Percentiles rank a stretch among this genome's conserved stretches.
Conservation (phyloP, 2,329 filamentous ascomycete genomes). For the Verticillium isaacii region DNA sequence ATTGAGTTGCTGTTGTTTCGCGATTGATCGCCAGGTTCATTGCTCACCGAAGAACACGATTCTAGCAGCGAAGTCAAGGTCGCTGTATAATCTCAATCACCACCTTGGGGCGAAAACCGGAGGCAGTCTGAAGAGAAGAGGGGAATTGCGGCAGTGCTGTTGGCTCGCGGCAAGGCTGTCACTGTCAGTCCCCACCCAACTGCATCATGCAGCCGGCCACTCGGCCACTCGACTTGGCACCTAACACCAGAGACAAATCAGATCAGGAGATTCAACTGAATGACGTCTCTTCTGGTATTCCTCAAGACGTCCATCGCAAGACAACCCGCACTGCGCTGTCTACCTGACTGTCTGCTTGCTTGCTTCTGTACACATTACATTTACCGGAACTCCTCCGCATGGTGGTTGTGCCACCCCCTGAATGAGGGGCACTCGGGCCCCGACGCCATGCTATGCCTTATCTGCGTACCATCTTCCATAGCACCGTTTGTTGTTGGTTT, state of each 20-base stretch:
- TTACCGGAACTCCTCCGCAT: background rate
- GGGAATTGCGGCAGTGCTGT: too few species aligned
- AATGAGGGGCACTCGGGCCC: background rate
- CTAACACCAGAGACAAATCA: too few species aligned
- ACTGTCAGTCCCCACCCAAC: too few species aligned
- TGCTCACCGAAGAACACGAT: too few species aligned
- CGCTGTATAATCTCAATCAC: too few species aligned
- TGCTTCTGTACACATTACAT: background rate
- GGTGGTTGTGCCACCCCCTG: background rate
- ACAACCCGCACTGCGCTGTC: background rate
- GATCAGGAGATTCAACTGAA: background rate
- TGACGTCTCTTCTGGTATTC: background rate
- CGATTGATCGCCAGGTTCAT: too few species aligned
- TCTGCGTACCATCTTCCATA: background rate
- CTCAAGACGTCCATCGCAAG: background rate
- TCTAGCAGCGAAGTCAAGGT: too few species aligned
- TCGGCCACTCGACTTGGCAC: background rate
- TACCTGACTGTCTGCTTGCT: background rate
- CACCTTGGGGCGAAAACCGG: too few species aligned
- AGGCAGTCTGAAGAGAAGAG: too few species aligned
- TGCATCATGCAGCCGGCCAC: too few species aligned
- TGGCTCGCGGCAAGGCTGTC: too few species aligned
- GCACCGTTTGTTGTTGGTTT: background rate
- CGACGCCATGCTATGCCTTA: slow-evolving; percentile 2
- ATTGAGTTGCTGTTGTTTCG: too few species aligned